Evolutionary conservation across 257 asterid genomes (phyloP).

Genomic region (Pogostemon cablin): DNA sequence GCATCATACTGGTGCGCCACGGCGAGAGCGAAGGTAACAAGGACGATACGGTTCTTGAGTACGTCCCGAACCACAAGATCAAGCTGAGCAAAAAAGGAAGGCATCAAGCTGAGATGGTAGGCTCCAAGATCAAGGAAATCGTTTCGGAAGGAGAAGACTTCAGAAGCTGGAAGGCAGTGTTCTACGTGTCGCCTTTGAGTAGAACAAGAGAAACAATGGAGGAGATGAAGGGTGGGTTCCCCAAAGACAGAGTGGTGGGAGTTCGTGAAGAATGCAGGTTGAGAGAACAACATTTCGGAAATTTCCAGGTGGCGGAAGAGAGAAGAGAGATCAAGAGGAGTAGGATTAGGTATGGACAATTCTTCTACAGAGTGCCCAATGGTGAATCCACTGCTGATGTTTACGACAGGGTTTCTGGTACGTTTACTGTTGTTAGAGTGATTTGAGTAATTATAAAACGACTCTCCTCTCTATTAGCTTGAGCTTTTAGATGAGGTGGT

Average conservation of each 20-base stretch:
- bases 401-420: slow-evolving; percentile 68
- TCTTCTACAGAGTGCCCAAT: slow-evolving; percentile 66
- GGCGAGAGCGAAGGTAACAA: slow-evolving; percentile 49
- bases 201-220: slow-evolving; percentile 49
- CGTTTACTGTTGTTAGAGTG: slow-evolving; percentile 18
- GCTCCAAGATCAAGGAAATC: slow-evolving; percentile 32
- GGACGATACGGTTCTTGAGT: slow-evolving; percentile 39
- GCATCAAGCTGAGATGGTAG: slow-evolving; percentile 37
- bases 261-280: slow-evolving; percentile 62
- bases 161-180: slow-evolving; percentile 38
- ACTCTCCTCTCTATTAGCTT: too few species aligned
- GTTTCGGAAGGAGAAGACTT: slow-evolving; percentile 31
- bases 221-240: slow-evolving; percentile 39
- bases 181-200: slow-evolving; percentile 53
- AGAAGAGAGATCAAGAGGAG: slow-evolving; percentile 52
- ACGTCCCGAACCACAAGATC: slow-evolving; percentile 49
- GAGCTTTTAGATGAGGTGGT: too few species aligned
- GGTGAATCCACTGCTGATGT: slow-evolving; percentile 81
- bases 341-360: slow-evolving; percentile 54
- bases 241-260: slow-evolving; percentile 46
- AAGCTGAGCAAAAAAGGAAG: slow-evolving; percentile 43
- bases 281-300: slow-evolving; percentile 76
- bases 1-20: slow-evolving; percentile 56
- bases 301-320: slow-evolving; percentile 55
- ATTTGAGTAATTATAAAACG: too few species aligned